Base-by-base conservation (phyloP, 2,329 filamentous ascomycete genomes). In the Colletotrichum sp. region DNA sequence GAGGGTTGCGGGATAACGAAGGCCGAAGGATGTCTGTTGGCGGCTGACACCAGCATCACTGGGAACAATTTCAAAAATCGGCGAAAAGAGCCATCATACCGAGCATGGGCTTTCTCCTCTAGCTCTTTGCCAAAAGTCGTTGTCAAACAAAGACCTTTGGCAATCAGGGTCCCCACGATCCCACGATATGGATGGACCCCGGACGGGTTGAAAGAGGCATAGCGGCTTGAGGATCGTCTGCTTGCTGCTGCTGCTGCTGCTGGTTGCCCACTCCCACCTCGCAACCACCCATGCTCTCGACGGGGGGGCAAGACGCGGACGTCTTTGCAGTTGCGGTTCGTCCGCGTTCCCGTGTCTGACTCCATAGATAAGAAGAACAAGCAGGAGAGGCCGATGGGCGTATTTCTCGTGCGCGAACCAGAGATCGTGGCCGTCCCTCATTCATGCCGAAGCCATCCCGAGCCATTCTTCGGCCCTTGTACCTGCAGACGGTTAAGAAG, bases 81-180 rank as follows among this genome's bases (percentile, higher is more conserved):
- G 66, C 66, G 52, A 61, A 48, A 43, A 43, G 55, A 43, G 27
- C 66, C 34, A 60, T 52, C 27, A 39, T 5, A 27, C 66, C 55
- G 55, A 69, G 52, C 55, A 69, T 67, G 30, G 43, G 34, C 13
- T 22, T 39, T 27, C 8, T 27, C 8, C 27, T 64, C 22, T 30
- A 9, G n/a, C n/a, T 27, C 34, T 30, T 48, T 61, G 27, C 55
- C 15, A 28, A 61, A 69, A 69, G 55, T 34, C 48, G 56, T 36
- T 70, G 56, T 62, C 67, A 66, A 65, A 62, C 22, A 43, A 16
- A 64, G 61, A 30, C 27, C 25, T 34, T 73, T 61, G 30, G 28
- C 48, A 73, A 65, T 69, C 73, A 73, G 64, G 70, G 74, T 65
- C 74, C 65, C 62, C 64, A 74, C 70, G 70, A 73, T 75, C 32